These are phyloP conservation scores for Annulohypoxylon truncatum DNA, from an alignment of 2,329 filamentous ascomycete species.

Conservation along the genomic window DNA sequence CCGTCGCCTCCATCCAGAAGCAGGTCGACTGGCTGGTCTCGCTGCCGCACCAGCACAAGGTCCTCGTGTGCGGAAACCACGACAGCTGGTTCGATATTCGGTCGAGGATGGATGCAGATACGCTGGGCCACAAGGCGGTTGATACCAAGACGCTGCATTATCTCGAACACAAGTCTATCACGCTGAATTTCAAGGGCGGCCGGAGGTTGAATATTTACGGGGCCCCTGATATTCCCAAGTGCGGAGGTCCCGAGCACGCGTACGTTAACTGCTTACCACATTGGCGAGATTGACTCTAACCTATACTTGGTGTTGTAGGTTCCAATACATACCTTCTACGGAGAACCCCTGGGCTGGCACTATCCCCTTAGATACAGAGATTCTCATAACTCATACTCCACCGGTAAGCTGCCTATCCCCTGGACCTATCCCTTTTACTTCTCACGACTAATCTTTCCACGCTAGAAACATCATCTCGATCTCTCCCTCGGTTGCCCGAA, in stretches of 20 bases:
- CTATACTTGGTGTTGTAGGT: conserved; percentile 55
- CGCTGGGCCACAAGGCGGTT: conserved; percentile 62
- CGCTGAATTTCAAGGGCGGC: conserved; percentile 69
- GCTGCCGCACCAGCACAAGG: conserved; percentile 81
- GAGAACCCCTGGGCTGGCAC: conserved; percentile 78
- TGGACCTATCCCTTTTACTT: neutral
- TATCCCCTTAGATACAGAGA: conserved; percentile 77
- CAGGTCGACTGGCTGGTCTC: conserved; percentile 84
- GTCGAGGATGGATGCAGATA: conserved; percentile 68
- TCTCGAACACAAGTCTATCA: conserved; percentile 75
- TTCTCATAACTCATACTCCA: conserved; percentile 85
- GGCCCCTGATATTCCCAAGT: conserved; percentile 80
- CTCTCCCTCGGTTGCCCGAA: conserved; percentile 76
- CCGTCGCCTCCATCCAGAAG: conserved; percentile 77
- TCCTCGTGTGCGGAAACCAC: conserved; percentile 89
- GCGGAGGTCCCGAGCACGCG: conserved; percentile 77
- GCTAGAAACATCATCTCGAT: conserved; percentile 74
- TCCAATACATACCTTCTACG: conserved; percentile 77
- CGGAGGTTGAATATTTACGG: conserved; percentile 80
- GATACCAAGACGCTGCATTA: conserved; percentile 79
- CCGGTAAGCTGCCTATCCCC: conserved; percentile 61
- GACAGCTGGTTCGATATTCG: conserved; percentile 84
- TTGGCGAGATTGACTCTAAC: neutral
- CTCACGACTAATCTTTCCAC: neutral
- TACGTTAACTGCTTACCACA: conserved; percentile 42